Evolutionary conservation across 768 basidiomycete species (phyloP), one percentile per base, ranked within the genome.

Genomic region (Boletus bicolor): DNA sequence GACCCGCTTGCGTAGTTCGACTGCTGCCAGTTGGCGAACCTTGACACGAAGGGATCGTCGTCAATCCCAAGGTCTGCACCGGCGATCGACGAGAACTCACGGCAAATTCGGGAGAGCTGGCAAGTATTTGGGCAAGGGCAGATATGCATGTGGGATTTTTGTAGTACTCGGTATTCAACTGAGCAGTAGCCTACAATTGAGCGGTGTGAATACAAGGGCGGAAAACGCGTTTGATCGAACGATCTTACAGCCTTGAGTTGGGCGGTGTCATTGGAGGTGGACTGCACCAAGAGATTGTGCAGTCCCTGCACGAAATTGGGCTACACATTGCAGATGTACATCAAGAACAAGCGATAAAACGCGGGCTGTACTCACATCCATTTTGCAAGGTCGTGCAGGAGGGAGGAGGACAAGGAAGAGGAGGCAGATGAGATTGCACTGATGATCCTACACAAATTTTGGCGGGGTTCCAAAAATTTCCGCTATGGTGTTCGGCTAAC

Each of bases 21-120:
- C 94, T 8, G 95, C 94, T 46, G 95, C 92, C 21, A 99, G 82
- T 84, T 99, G 97, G 58, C 94, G 91, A 59, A 98, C 86, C 95
- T 99, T 49, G 26, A 12, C 1, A 48, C 12, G 41, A 45, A 9
- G 24, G 28, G 36, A 53, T 54, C 50, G 38, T 32, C n/a, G 38
- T 55, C 38, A 50, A 63, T 53, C 43, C 42, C 9, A 48, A 54
- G 57, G 46, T 55, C 55, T 28, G 46, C 46, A 21, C 34, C 24
- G 54, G 35, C 19, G 55, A 56, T 59, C 48, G 42, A 45, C 54
- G 57, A 21, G 35, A 24, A 80, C 93, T 72, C 66, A 97, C 95
- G 51, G 87, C 76, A 64, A 82, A 76, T 65, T 96, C 88, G n/a
- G 89, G 89, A 37, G 90, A 88, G 69, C 81, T 88, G 37, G 89